Base-by-base conservation (phyloP, 768 basidiomycete genomes). In the Xerocomus spinulosus region DNA sequence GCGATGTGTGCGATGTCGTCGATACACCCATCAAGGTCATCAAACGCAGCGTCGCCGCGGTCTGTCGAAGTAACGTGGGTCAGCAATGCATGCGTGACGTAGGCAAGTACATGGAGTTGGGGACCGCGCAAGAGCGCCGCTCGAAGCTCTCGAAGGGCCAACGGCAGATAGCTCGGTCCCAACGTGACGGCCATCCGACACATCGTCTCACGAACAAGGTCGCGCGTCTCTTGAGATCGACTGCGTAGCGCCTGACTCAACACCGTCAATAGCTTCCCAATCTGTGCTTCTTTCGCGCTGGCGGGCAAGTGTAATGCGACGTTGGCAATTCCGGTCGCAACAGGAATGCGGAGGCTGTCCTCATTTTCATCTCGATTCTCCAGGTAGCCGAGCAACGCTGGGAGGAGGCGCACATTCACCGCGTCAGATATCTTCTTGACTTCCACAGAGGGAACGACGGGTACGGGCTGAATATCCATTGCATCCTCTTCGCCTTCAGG, bases 201-300 rank as follows among this genome's bases (percentile, higher is more conserved):
- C 7, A 96, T 68, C 0, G 92, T 86, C 42, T 92, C 88, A 13
- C 92, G 78, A 6, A 84, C 80, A 30, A 94, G 74, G 57, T 96
- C 92, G 49, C 96, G 76, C 1, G 90, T 92, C 56, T 97, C 93
- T 61, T 94, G 92, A 13, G 92, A 92, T 56, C 81, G 86, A 64
- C 92, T 96, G n/a, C 92, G 86, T 33, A 99, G 73, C 30, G 87
- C 84, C 60, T 98, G 95, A 57, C 86, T 82, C 46, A 97, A 78
- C 20, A 87, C 80, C 2, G 92, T 97, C 50, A 98, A 61, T 12
- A 97, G 71, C 23, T 84, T 79, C 0, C 79, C 70, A 20, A 93
- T 77, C 54, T 96, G 92, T 0, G 79, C 70, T 28, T 84, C 78
- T 9, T 83, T 79, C 0, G 72, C 68, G 1, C 73, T 67, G 14